Evolutionary conservation across 768 basidiomycete genomes (phyloP), one percentile per base, ranked within the genome.

Genomic region (Tremella yokohamensis): DNA sequence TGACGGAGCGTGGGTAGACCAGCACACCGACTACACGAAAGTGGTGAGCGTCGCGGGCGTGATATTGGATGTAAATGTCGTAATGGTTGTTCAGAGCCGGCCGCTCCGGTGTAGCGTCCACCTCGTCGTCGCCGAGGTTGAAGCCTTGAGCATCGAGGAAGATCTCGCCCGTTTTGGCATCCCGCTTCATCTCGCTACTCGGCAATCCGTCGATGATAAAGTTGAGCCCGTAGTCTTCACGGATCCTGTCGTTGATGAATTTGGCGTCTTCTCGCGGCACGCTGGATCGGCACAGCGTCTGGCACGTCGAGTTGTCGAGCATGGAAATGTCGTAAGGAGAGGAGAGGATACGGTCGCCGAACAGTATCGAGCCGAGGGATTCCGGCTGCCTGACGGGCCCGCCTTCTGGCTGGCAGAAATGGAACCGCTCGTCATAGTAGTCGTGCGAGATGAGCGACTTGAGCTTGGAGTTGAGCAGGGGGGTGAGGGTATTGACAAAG

Each of bases 201-300:
- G 93, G 94, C 25, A 98, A 82, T 12, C 93, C 93, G 68, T 98
- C 94, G 40, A 97, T 80, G 29, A 97, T 85, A 87, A 92, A 94
- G 69, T 96, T 96, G 54, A 96, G 79, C 1, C 89, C 88, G 69
- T 97, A 96, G 70, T 90, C 88, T 74, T 97, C 92, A 44, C 83
- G 82, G 73, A 96, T 91, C 52, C 91, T 86, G 42, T 89, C 85
- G 64, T 94, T 93, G 70, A 97, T 87, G 75, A 96, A 96, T 67
- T 83, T 86, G 11, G 88, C 87, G 60, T 93, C 87, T 60, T 87
- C 84, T 15, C 78, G 79, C 0, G 85, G 81, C 16, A 96, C 81
- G 22, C 80, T 77, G 26, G 79, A 72, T 42, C 77, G 79, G 76
- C 94, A 97, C 8, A 97, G 82, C 1, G 81, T 81, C 64, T 83